Evolutionary conservation across 2,329 filamentous ascomycete genomes (phyloP).

Genomic region (Mycosphaerella sp.): DNA sequence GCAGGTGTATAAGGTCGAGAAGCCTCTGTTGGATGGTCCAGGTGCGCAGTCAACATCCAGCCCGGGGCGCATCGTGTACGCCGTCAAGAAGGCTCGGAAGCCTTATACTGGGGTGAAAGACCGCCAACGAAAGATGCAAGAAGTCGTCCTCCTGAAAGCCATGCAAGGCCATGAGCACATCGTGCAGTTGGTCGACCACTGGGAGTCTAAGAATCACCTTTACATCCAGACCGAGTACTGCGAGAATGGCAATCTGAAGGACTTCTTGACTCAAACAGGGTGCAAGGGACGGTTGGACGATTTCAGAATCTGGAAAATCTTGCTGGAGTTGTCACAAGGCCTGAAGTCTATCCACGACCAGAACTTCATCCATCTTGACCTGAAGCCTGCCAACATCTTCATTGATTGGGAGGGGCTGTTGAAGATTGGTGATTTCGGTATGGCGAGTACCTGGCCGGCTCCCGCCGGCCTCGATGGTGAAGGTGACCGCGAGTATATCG

Average conservation of each 20-base stretch:
- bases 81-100: conserved; percentile 87
- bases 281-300: conserved; percentile 84
- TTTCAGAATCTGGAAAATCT: conserved; percentile 97
- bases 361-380: conserved; percentile 76
- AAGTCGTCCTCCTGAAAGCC: conserved; percentile 72
- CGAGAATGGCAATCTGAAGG: conserved; percentile 83
- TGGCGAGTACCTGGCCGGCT: conserved; percentile 73
- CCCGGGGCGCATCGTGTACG: conserved; percentile 54
- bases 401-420: conserved; percentile 74
- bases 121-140: conserved; percentile 73
- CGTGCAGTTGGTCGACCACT: conserved; percentile 74
- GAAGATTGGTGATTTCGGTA: conserved; percentile 80
- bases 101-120: conserved; percentile 72
- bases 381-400: conserved; percentile 80
- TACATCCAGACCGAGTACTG: conserved; percentile 99
- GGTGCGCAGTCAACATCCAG: conserved; percentile 21
- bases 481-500: conserved; percentile 94
- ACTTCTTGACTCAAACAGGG: conserved; percentile 76
- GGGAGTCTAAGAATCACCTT: conserved; percentile 77
- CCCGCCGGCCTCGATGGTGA: conserved; percentile 75
- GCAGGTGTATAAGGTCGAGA: conserved; percentile 73
- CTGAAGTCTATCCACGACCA: conserved; percentile 83
- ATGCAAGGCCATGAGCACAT: conserved; percentile 78
- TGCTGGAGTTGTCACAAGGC: conserved; percentile 76
- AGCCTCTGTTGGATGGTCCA: conserved; percentile 35